A percentile compares a stretch with the other conserved stretches of the same genome.
Conservation (phyloP, 192 early-diverging fungal genomes). For the Chytriomyces sp. region DNA sequence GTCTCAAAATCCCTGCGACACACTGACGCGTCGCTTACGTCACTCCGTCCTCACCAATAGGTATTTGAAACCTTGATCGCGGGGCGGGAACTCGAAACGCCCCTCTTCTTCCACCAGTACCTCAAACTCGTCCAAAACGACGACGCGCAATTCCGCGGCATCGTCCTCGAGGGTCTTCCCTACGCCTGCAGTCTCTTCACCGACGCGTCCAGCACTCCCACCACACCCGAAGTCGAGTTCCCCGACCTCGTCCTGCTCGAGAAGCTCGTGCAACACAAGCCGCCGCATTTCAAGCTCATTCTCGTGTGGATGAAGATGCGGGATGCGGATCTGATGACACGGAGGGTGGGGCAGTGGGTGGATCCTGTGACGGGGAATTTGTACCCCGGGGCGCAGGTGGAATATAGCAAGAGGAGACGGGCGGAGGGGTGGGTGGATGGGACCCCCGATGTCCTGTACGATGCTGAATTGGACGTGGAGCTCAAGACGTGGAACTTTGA, state of each 20-base stretch:
- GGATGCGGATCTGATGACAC: constrained; percentile 37
- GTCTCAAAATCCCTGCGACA: constrained; percentile 3
- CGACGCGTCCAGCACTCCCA: neutral
- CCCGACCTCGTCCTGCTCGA: constrained; percentile 21
- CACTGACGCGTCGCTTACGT: neutral
- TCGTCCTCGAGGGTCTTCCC: constrained; percentile 42
- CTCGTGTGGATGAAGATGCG: constrained; percentile 43
- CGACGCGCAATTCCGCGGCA: constrained; percentile 37
- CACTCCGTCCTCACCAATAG: neutral
- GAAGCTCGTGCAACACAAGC: constrained; percentile 2
- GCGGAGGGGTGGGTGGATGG: constrained; percentile 41
- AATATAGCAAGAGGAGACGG: constrained; percentile 38
- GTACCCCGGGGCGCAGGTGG: constrained; percentile 51
- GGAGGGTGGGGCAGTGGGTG: constrained; percentile 39
- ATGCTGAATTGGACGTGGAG: constrained; percentile 26
- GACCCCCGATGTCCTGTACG: constrained; percentile 13
- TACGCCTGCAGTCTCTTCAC: neutral
- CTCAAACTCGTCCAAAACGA: constrained; percentile 3
- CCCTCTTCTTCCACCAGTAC: constrained; percentile 27
- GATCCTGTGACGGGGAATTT: constrained; percentile 46
- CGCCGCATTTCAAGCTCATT: constrained; percentile 21
- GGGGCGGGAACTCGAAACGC: constrained; percentile 28
- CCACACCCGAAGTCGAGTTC: neutral
- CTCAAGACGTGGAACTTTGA: constrained; percentile 32
- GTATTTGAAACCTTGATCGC: constrained; percentile 17